Conservation (phyloP, 1,284 basidiomycete genomes). For the Heterobasidion annosum region DNA sequence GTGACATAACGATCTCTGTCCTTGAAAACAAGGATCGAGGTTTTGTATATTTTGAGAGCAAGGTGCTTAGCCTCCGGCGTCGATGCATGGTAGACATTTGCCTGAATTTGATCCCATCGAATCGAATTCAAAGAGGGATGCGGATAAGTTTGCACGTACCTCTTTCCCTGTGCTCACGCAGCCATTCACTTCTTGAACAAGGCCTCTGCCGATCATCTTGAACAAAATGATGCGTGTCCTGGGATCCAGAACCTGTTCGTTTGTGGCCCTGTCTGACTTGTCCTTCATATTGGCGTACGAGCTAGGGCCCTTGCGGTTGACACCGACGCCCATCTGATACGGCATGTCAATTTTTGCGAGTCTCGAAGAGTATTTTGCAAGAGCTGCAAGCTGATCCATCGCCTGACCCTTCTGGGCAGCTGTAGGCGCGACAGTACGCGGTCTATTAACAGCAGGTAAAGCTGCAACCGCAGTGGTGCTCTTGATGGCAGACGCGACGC, state of each 20-base stretch:
- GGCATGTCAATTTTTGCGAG: conserved; percentile 66
- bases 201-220: conserved; percentile 86
- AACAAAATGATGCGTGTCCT: conserved; percentile 85
- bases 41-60: conserved; percentile 98
- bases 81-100: conserved; percentile 88
- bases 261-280: conserved; percentile 90
- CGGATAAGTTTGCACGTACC: conserved; percentile 31
- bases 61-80: conserved; percentile 58
- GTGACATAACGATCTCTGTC: conserved; percentile 93
- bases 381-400: conserved; percentile 56
- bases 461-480: conserved; percentile 41
- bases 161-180: conserved; percentile 96
- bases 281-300: conserved; percentile 84
- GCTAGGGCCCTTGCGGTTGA: conserved; percentile 84
- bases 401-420: conserved; percentile 39
- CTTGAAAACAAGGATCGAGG: conserved; percentile 96
- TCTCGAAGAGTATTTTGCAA: conserved; percentile 63
- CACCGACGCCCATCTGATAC: conserved; percentile 71
- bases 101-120: conserved; percentile 38
- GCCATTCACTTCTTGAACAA: conserved; percentile 84
- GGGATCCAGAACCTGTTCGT: conserved; percentile 90
- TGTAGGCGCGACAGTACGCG: conserved; percentile 22
- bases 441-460: conserved; percentile 70
- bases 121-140: neutral
- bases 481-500: conserved; percentile 41